Evolutionary conservation across 441 rosid species (phyloP), one percentile per base, ranked within the genome.

Genomic region (Syzygium syzygioides): DNA sequence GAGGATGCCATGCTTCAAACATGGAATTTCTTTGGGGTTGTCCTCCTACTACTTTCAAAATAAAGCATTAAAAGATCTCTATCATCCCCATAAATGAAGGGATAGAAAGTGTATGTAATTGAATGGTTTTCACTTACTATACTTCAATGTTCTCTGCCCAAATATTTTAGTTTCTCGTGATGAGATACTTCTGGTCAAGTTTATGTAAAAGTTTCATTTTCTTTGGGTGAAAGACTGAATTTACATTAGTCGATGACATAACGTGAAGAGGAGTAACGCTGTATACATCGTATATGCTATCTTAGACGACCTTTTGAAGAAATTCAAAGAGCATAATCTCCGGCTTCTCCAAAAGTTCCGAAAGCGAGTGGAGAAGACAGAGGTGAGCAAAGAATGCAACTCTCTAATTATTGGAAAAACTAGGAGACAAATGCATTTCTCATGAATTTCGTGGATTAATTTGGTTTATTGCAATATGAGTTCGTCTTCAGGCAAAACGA

Each of bases 191-290:
- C 15, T 0, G 0, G 26, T 26, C 0, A 30, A 26, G 30, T 59
- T 2, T 59, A 13, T 26, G 7, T 12, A 11, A 59, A 59, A 59
- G 64, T 59, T 2, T 59, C 15, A 0, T 59, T 59, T 59, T 59
- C 30, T 12, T 3, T 26, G 30, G 64, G 4, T 12, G 64, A 59
- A 59, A 59, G 55, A 26, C 13, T 18, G 8, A 26, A 7, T 59
- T 26, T 26, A 59, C 30, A 59, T 11, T 12, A 59, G 1, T 59
- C 0, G 30, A 59, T 26, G 0, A 0, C 0, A 59, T 59, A 59
- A 12, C 7, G 9, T 13, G 64, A 59, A 0, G 2, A 56, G 5
- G 60, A 9, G 60, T 56, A 23, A 56, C 0, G 41, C 1, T 3
- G 0, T 1, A 15, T 7, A 8, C 30, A 28, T 0, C 60, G 9